Evolutionary conservation across 1,284 basidiomycete species (phyloP).

Genomic region (Leccinum solheimii): DNA sequence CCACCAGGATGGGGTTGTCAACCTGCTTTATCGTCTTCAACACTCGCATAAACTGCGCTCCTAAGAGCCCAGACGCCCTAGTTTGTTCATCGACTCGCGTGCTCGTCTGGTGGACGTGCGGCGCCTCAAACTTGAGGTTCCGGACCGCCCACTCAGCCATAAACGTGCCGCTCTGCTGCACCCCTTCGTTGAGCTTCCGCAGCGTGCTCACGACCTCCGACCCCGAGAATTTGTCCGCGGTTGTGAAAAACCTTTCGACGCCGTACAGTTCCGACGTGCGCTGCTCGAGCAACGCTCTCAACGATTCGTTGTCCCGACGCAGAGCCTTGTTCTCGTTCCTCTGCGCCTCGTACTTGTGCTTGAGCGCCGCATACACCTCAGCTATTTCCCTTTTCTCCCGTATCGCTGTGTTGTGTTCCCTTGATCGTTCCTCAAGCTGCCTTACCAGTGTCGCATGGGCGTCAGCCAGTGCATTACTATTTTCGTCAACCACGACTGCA

Average conservation of each 20-base stretch:
- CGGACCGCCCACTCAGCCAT: conserved; percentile 18
- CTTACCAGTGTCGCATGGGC: not conserved
- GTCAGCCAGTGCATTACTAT: not conserved
- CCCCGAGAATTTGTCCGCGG: conserved; percentile 18
- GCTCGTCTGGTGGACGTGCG: not conserved
- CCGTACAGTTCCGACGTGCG: conserved; percentile 21
- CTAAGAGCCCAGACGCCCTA: conserved; percentile 10
- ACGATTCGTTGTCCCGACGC: not conserved
- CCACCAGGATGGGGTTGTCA: conserved; percentile 18
- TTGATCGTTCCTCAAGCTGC: conserved; percentile 13
- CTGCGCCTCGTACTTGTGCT: not conserved
- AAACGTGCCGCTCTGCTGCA: conserved; percentile 16
- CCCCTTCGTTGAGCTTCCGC: conserved; percentile 19
- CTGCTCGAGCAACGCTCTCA: not conserved
- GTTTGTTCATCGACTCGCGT: conserved; percentile 5
- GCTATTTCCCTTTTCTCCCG: not conserved
- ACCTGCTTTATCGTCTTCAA: conserved; percentile 13
- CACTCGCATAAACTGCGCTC: conserved; percentile 8
- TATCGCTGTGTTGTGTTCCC: not conserved
- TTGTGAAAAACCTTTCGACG: conserved; percentile 18
- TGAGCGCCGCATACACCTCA: not conserved
- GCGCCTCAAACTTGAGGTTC: conserved; percentile 2
- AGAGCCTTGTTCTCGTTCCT: not conserved
- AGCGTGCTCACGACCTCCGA: conserved; percentile 22
- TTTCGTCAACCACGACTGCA: conserved; percentile 4